Evolutionary conservation across 371 early-diverging fungal genomes (phyloP), one percentile per base, ranked within the genome.

Genomic region (Chytridium lagenaria): DNA sequence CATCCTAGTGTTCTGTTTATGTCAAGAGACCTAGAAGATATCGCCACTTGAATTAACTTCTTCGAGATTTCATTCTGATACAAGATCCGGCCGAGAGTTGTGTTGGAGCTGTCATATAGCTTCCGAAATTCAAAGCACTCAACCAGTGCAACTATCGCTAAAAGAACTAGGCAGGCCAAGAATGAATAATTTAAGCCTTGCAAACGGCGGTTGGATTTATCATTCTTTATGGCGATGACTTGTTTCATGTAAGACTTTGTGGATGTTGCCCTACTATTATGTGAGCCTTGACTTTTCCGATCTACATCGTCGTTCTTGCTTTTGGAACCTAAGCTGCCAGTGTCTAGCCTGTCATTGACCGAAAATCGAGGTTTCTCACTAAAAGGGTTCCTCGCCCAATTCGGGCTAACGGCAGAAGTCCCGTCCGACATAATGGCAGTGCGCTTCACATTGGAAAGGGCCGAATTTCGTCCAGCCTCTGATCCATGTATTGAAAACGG

Each of bases 221-320:
- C 65, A 36, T 75, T 79, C 65, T 72, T 72, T 44, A 70, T 50
- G 5, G 67, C 49, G 28, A 79, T 59, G 7, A 76, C 40, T 36
- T 44, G 33, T 52, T 68, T 71, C 61, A 75, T 30, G 61, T 67
- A 71, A 1, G 50, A 31, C 57, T 50, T 30, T 12, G 67, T 10
- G 0, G 66, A 50, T 16, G 66, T 22, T 10, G 15, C 66, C 23
- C 37, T 28, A 23, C 61, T 61, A 12, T 15, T 34, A 5, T 15
- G 36, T 7, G 61, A 61, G 12, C 37, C 61, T 37, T 15, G 61
- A 23, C 61, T 61, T 52, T 52, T 5, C 26, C 55, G 7, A 26
- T 52, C 55, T 5, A 15, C 55, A 26, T 22, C 12, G n/a, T 52
- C 23, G 12, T 52, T 19, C 12, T 44, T 44, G 44, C 7, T 12